Evolutionary conservation across 106 monocot genomes (phyloP), one percentile per base, ranked within the genome.

Genomic region (Posidonia australis): DNA sequence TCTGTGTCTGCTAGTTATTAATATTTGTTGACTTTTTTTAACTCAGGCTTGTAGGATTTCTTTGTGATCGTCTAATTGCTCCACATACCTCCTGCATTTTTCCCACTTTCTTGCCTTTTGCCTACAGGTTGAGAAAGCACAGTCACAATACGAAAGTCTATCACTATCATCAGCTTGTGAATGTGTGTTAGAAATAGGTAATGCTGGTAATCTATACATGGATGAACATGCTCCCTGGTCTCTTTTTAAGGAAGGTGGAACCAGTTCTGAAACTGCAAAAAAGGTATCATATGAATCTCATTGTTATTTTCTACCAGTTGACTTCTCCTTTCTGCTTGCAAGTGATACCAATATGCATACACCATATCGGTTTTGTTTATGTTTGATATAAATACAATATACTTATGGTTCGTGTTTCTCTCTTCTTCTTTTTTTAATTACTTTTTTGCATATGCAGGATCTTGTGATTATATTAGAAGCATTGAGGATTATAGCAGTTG

Each of bases 221-320:
- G 90, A 98, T 68, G 87, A 80, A 47, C 79, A 29, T 70, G 80
- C 96, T 64, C 90, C 96, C 22, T 98, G 87, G 96, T 87, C 90
- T 43, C 76, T 71, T 60, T 98, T 98, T 62, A 98, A 90, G 82
- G 66, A 90, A 79, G 96, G 80, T 16, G 85, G 84, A 62, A 49
- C 70, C 11, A 79, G 77, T 77, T 72, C 81, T 55, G 90, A 90
- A 87, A 73, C 56, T 63, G 96, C 96, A 51, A 77, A 82, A 51
- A 90, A 90, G 96, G 96, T 90, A 72, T 68, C 0, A 45, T 49
- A 46, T 44, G 61, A 61, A 43, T 17, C 29, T 31, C 28, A 41
- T 30, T 7, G 36, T 7, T 7, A 36, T 36, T 36, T 36, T 7
- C 36, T 36, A 36, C 36, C 7, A 36, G 7, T 36, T 36, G 36